Base-by-base conservation (phyloP, 768 basidiomycete genomes). In the Exidia glandulosa region DNA sequence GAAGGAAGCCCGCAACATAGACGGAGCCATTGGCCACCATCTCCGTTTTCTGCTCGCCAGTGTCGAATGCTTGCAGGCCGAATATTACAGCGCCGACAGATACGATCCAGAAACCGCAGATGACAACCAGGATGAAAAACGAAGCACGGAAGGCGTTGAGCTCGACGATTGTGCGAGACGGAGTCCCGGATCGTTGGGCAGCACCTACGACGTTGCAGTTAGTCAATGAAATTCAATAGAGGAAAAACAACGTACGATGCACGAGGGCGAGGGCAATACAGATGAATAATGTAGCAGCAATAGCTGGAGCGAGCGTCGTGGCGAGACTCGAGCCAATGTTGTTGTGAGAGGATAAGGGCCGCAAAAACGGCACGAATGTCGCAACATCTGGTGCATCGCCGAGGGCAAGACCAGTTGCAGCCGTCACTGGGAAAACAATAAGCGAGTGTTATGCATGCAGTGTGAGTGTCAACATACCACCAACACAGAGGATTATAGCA, bases 361-460 rank as follows among this genome's bases (percentile, higher is more conserved):
- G 63, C 59, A 91, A 72, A 73, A 91, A 87, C 0, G 81, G 76
- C 14, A 91, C 67, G 65, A 83, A 86, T 71, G 88, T 84, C 0
- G 83, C 81, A 59, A 88, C 80, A 64, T 88, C 82, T 2, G 90
- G 89, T 1, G 86, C 83, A n/a, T 78, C 77, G 45, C 82, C 78
- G 23, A 90, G 72, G 5, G 81, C 78, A 45, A 93, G 76, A 2
- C 86, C 88, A 25, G 82, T 77, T 19, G 82, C 83, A 45, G 87
- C 87, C 3, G 85, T 81, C 60, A 90, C 89, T 90, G 63, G 32
- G 29, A 32, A 57, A 57, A 58, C 59, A 59, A 60, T 59, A 2
- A 56, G 58, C 23, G 50, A 48, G 10, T 37, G 3, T 7, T 31
- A 56, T 60, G 9, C 10, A 3, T 14, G 23, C 23, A 25, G 27